Evolutionary conservation across 768 basidiomycete genomes (phyloP).

Genomic region (Suillus spraguei): DNA sequence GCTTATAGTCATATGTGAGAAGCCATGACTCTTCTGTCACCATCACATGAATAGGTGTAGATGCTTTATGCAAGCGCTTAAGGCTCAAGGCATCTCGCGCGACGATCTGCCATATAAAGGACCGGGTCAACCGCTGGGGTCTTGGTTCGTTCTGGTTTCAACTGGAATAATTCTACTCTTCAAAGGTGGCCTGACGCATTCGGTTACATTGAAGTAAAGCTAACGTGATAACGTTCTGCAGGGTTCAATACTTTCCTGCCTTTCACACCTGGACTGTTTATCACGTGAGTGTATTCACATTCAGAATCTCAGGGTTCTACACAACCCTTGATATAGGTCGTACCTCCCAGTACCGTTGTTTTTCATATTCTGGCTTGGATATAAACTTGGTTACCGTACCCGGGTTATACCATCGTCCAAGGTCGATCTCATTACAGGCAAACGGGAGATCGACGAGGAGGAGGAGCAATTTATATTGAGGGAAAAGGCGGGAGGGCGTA

Average conservation of each 20-base stretch:
- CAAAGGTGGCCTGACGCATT: slow-evolving; percentile 55
- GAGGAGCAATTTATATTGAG: slow-evolving; percentile 48
- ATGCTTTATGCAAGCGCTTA: slow-evolving; percentile 51
- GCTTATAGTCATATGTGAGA: slow-evolving; percentile 61
- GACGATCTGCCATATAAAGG: slow-evolving; percentile 55
- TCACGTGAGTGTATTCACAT: slow-evolving; percentile 46
- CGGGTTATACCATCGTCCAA: slow-evolving; percentile 41
- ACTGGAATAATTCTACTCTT: slow-evolving; percentile 59
- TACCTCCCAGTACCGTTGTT: slow-evolving; percentile 39
- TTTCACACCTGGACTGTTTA: slow-evolving; percentile 56
- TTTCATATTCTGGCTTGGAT: slow-evolving; percentile 37
- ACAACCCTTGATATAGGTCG: slow-evolving; percentile 7
- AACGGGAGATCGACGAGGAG: slow-evolving; percentile 62
- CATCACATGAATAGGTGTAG: slow-evolving; percentile 30
- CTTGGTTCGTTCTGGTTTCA: slow-evolving; percentile 58
- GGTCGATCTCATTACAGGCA: slow-evolving; percentile 64
- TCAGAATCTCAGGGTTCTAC: slow-evolving; percentile 1
- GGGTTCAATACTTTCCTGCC: slow-evolving; percentile 44
- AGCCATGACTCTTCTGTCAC: background rate
- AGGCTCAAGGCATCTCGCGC: slow-evolving; percentile 44
- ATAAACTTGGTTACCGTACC: slow-evolving; percentile 39
- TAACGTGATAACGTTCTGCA: slow-evolving; percentile 20
- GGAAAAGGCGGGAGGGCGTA: slow-evolving; percentile 24
- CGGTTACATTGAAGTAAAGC: slow-evolving; percentile 43
- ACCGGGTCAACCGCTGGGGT: slow-evolving; percentile 63